Evolutionary conservation across 1,139 yeast species (phyloP), one percentile per base, ranked within the genome.

Genomic region (Blastobotrys buckinghamii): DNA sequence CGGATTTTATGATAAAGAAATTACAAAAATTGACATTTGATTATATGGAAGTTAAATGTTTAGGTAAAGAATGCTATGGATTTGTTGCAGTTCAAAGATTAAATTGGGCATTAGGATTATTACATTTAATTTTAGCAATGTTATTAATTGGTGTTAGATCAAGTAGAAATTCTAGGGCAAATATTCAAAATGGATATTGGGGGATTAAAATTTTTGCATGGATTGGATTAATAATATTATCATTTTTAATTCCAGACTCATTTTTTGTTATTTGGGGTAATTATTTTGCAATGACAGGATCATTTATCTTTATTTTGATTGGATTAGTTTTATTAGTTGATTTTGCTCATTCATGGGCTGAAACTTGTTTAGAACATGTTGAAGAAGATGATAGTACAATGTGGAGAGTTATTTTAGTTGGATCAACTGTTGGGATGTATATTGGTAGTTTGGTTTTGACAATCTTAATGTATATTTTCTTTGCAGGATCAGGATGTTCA

Each of bases 331-430:
- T 94, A 45, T 70, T 94, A 48, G 97, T 94, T 29, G 98, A 94
- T 67, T 92, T 89, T 74, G 97, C 98, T 12, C 98, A 94, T 67
- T 94, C 94, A 52, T 94, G 97, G 97, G 97, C 98, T 0, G 99
- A 94, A 61, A 87, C 85, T 10, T 94, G 98, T 64, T 76, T 92
- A 49, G 92, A 84, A 57, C 87, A 88, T 60, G 88, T 92, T 44
- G 97, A 92, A 65, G 75, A 78, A 56, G 94, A 85, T 57, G 96
- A 90, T 54, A 84, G 90, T 45, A 78, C 81, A 47, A 60, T 86
- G 57, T 92, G 98, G 98, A 81, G 87, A 60, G 74, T 79, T 41
- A 69, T 90, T 20, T 73, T 94, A 42, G 78, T 92, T 33, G 88
- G 95, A 1, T 96, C 97, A 0, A 92, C 98, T 0, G 71, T 84